Evolutionary conservation across 106 monocot genomes (phyloP).

Genomic region (Dioscorea dumetorum): DNA sequence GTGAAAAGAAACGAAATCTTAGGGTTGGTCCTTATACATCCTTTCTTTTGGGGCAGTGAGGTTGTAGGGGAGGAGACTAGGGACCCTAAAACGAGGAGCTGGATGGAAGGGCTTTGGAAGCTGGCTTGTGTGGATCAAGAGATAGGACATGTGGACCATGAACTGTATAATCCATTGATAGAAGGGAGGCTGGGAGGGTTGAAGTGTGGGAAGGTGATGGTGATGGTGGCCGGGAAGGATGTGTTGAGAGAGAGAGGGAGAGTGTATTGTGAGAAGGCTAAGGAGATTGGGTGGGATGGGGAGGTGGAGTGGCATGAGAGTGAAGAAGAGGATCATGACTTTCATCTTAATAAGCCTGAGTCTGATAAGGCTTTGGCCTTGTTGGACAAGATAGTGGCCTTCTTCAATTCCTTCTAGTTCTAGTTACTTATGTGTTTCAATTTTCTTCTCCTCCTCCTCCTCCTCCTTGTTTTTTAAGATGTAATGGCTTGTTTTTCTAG

Average conservation of each 20-base stretch:
- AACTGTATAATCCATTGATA: constrained; percentile 17
- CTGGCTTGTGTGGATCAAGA: constrained; percentile 17
- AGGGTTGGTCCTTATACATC: constrained; percentile 45
- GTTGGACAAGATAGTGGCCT: constrained; percentile 11
- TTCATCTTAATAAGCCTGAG: constrained; percentile 17
- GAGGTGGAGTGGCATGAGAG: constrained; percentile 18
- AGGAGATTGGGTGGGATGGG: constrained; percentile 21
- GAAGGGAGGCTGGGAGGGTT: constrained; percentile 11
- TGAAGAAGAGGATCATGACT: constrained; percentile 25
- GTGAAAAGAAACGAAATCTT: constrained; percentile 13
- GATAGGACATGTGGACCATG: constrained; percentile 2
- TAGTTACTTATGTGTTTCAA: too few species aligned
- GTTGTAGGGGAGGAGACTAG: constrained; percentile 27
- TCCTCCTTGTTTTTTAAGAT: too few species aligned
- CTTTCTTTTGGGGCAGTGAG: constrained; percentile 52
- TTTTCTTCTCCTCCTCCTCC: too few species aligned
- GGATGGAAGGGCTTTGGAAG: constrained; percentile 15
- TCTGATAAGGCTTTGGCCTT: constrained; percentile 13
- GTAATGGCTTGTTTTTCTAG: too few species aligned
- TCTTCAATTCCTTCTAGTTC: constrained; percentile 1
- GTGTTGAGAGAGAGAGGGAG: constrained; percentile 13
- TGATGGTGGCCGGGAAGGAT: constrained; percentile 21
- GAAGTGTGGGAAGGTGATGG: constrained; percentile 21
- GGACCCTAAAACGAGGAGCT: constrained; percentile 11
- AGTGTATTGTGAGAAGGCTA: constrained; percentile 16